Conservation (phyloP, 2,329 filamentous ascomycete genomes). For the Intubia oerlemansii region DNA sequence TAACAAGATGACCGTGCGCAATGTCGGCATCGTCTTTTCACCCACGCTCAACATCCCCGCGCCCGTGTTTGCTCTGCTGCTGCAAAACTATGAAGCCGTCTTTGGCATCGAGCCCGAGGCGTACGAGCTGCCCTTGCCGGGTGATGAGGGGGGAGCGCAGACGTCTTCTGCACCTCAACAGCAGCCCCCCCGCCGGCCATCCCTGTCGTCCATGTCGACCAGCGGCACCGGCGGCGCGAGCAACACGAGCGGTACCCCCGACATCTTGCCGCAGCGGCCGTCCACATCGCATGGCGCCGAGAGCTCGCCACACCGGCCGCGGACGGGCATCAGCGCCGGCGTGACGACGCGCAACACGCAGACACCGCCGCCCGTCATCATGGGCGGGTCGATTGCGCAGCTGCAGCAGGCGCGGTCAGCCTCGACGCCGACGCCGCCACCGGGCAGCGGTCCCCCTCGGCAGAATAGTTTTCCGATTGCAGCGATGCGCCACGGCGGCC, state of each 20-base stretch:
- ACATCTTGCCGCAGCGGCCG: slow-evolving; percentile 20
- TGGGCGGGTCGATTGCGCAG: too few relatives aligned
- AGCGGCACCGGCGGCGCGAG: slow-evolving; percentile 1
- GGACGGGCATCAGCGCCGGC: slow-evolving; percentile 13
- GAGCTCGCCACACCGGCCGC: slow-evolving; percentile 30
- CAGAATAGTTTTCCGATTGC: slow-evolving; percentile 14
- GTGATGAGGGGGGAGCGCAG: too few relatives aligned
- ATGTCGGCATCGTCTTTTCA: slow-evolving; percentile 95
- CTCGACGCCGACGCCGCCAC: slow-evolving; percentile 23
- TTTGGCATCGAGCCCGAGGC: slow-evolving; percentile 54
- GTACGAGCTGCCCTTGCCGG: slow-evolving; percentile 36
- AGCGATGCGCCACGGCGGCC: slow-evolving; percentile 16
- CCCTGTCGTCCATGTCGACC: slow-evolving; percentile 8
- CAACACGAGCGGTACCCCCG: too few relatives aligned
- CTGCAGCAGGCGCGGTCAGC: slow-evolving; percentile 10
- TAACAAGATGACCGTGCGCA: slow-evolving; percentile 97
- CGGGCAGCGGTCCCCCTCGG: slow-evolving; percentile 9
- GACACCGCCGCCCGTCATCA: slow-evolving; percentile 24
- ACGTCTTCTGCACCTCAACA: too few relatives aligned
- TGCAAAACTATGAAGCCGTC: slow-evolving; percentile 74
- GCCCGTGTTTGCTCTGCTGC: slow-evolving; percentile 79
- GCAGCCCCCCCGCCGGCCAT: slow-evolving; percentile 8
- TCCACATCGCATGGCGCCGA: slow-evolving; percentile 26
- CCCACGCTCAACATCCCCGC: slow-evolving; percentile 92
- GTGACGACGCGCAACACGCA: slow-evolving; percentile 25